Percentiles rank a stretch among this genome's conserved stretches.
phyloP scores from a whole-genome alignment of 169 alveolate genomes.

The Blepharisma undulans region DNA sequence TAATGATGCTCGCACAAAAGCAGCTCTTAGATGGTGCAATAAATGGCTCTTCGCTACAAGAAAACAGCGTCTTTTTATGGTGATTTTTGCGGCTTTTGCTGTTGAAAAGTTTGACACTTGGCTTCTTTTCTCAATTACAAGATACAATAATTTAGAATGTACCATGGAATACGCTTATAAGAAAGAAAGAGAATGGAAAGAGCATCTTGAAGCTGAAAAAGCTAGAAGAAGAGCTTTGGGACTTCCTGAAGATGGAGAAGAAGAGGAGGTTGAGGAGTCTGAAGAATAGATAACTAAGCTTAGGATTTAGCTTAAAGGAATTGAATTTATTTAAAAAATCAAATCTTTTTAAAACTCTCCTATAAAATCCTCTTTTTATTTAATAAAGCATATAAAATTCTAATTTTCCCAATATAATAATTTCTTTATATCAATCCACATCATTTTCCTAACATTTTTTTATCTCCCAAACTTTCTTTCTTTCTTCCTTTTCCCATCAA shows the following conservation, averaged over 20 bases:
- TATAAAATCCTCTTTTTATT: too few relatives aligned
- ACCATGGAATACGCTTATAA: conserved; percentile 31
- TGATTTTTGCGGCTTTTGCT: neutral
- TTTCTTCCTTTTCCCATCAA: neutral
- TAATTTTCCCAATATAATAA: too few relatives aligned
- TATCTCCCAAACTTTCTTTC: neutral
- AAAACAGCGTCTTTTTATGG: conserved; percentile 8
- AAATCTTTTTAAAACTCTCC: too few relatives aligned
- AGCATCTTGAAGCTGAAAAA: conserved; percentile 15
- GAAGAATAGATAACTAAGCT: neutral
- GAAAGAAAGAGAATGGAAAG: conserved; percentile 37
- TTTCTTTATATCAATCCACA: too few relatives aligned
- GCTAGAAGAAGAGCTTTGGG: conserved; percentile 42
- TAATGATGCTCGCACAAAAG: neutral
- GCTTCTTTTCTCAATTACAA: neutral
- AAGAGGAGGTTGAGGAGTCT: neutral
- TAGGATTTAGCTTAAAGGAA: neutral
- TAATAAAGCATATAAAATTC: too few relatives aligned
- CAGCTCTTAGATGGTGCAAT: neutral
- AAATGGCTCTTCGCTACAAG: conserved; percentile 11
- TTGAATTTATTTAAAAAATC: too few relatives aligned
- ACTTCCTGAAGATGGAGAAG: conserved; percentile 38
- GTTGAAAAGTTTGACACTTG: conserved; percentile 8
- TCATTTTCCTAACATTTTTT: neutral
- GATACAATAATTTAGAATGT: conserved; percentile 34